Percentiles rank a stretch among this genome's conserved stretches.
These are phyloP conservation scores for Globisporangium viniferum DNA, from an alignment of 352 stramenopile genomes.

Conservation along the genomic window DNA sequence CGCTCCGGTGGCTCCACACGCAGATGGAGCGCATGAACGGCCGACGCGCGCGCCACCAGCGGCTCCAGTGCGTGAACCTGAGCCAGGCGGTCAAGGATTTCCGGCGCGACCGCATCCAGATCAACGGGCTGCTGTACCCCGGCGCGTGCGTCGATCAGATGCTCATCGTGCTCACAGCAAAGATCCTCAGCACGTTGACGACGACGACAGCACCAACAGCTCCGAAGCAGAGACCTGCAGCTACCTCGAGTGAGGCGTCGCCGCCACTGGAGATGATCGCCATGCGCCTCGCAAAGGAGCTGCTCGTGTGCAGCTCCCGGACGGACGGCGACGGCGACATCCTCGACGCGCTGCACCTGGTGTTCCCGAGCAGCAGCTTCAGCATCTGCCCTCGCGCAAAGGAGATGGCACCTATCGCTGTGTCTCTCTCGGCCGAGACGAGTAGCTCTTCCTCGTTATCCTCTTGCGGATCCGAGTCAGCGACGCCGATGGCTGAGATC, in stretches of 20 bases:
- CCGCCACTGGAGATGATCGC: conserved; percentile 36
- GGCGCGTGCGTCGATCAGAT: conserved; percentile 36
- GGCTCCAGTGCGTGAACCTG: conserved; percentile 47
- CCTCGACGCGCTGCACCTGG: conserved; percentile 52
- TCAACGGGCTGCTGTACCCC: conserved; percentile 42
- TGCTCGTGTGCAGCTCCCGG: conserved; percentile 60
- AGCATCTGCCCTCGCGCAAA: conserved; percentile 51
- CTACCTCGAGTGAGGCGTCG: background rate
- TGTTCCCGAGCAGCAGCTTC: conserved; percentile 42
- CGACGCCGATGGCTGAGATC: conserved; percentile 20
- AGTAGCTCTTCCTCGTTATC: background rate
- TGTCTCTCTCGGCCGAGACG: conserved; percentile 22
- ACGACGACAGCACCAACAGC: background rate
- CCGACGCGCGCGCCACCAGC: conserved; percentile 29
- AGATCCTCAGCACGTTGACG: conserved; percentile 2
- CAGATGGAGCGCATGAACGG: conserved; percentile 39
- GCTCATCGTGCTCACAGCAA: conserved; percentile 23
- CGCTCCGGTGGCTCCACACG: conserved; percentile 50
- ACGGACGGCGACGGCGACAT: conserved; percentile 69
- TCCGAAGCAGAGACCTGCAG: background rate
- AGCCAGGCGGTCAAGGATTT: conserved; percentile 67
- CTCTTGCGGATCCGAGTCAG: background rate
- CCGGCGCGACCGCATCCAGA: conserved; percentile 49
- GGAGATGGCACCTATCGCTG: conserved; percentile 38
- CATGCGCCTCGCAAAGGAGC: conserved; percentile 48